These are phyloP conservation scores for Tephrocybe rancida DNA, from an alignment of 768 basidiomycete genomes.

Conservation along the genomic window DNA sequence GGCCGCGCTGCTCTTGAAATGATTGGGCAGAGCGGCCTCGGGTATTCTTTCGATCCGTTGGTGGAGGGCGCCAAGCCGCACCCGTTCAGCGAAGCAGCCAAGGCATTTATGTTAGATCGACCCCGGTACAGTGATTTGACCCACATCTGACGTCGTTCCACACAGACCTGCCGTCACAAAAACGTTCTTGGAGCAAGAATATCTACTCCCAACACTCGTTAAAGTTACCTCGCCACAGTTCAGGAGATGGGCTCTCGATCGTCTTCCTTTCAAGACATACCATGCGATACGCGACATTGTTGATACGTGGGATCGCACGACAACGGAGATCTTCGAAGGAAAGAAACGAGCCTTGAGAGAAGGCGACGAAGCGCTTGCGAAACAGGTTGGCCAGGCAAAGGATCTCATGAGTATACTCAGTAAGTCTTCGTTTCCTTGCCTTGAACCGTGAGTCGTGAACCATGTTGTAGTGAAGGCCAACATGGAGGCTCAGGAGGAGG, in stretches of 20 bases:
- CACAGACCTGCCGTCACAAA: neutral
- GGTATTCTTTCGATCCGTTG: slow-evolving; percentile 44
- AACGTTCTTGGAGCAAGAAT: slow-evolving; percentile 1
- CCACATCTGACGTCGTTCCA: neutral
- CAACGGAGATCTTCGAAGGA: slow-evolving; percentile 2
- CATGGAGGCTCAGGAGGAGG: slow-evolving; percentile 9
- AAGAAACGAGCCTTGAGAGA: slow-evolving; percentile 8
- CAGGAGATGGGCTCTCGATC: slow-evolving; percentile 8
- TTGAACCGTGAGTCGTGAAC: too few relatives aligned
- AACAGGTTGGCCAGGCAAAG: slow-evolving; percentile 6
- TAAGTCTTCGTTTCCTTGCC: neutral
- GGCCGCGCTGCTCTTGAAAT: slow-evolving; percentile 48
- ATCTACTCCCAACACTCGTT: slow-evolving; percentile 2
- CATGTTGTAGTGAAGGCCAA: slow-evolving; percentile 16
- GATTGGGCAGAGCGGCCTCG: slow-evolving; percentile 52
- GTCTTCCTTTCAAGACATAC: slow-evolving; percentile 1
- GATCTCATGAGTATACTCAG: slow-evolving; percentile 13
- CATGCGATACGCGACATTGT: slow-evolving; percentile 3
- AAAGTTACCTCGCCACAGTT: slow-evolving; percentile 8
- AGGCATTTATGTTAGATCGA: slow-evolving; percentile 30
- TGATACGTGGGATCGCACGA: slow-evolving; percentile 6
- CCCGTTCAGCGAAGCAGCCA: slow-evolving; percentile 34
- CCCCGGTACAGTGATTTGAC: neutral
- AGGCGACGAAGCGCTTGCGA: slow-evolving; percentile 1
- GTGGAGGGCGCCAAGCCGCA: slow-evolving; percentile 28